A percentile compares a stretch with the other conserved stretches of the same genome.
Conservation (phyloP, 441 rosid genomes). For the Hura crepitans region DNA sequence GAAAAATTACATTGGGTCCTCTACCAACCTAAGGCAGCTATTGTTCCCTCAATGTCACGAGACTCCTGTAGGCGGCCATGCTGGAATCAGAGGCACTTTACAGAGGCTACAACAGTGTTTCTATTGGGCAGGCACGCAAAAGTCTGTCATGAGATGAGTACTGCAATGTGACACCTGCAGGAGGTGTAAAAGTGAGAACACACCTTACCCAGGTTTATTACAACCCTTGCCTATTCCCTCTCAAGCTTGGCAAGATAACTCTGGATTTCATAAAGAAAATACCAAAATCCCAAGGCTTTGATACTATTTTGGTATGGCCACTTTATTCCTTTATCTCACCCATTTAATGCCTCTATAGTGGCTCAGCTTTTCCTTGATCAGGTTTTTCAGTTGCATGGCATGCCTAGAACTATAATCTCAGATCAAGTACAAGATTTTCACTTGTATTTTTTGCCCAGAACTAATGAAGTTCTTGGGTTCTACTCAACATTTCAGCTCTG, state of each 20-base stretch:
- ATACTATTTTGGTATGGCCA: not conserved
- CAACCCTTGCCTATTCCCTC: no score
- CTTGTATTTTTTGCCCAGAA: not conserved
- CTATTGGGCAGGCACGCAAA: no score
- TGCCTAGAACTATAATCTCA: not conserved
- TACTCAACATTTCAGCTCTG: not conserved
- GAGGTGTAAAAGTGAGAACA: no score
- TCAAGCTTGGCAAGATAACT: not conserved
- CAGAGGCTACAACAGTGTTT: no score
- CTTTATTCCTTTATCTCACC: not conserved
- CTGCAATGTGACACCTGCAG: no score
- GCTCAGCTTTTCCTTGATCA: not conserved
- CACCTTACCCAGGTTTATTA: no score
- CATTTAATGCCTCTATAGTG: not conserved
- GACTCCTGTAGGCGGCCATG: no score
- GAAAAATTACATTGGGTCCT: no score
- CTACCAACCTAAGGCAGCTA: no score
- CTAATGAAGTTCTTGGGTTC: not conserved
- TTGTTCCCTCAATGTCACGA: no score
- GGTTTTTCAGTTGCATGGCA: not conserved
- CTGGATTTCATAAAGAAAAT: not conserved
- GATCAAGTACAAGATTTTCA: not conserved
- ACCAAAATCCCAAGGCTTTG: not conserved
- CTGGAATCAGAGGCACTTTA: no score
- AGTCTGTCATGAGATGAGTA: no score